Conservation (phyloP, 306 rosid genomes). For the Calophaca sinica region DNA sequence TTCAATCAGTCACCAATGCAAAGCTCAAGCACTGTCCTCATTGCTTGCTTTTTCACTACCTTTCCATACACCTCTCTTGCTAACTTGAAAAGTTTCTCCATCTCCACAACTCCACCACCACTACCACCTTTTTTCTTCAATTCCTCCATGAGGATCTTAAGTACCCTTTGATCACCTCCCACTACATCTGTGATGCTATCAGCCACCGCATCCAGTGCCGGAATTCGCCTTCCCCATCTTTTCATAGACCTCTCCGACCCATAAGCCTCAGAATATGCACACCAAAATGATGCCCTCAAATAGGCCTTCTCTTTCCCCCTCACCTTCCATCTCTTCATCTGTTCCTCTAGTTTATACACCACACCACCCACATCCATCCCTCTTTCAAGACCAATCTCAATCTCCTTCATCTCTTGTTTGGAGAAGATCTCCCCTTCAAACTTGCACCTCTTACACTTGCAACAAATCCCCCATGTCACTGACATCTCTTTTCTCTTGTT, state of each 20-base stretch:
- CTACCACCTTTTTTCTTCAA: conserved; percentile 54
- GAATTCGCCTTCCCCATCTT: conserved; percentile 83
- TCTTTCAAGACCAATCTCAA: conserved; percentile 73
- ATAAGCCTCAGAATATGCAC: conserved; percentile 58
- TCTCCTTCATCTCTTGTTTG: conserved; percentile 65
- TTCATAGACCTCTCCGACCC: conserved; percentile 65
- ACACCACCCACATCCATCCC: conserved; percentile 67
- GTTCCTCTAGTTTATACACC: conserved; percentile 74
- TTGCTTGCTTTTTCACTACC: conserved; percentile 74
- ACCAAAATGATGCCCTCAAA: conserved; percentile 84
- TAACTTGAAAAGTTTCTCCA: conserved; percentile 67
- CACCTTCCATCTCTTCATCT: conserved; percentile 73
- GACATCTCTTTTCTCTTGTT: conserved; percentile 67
- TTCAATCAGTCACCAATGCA: conserved; percentile 49
- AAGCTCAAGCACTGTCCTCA: conserved; percentile 59
- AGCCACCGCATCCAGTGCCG: conserved; percentile 52
- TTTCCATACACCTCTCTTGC: conserved; percentile 79
- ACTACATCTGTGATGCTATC: conserved; percentile 66
- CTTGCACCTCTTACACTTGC: conserved; percentile 79
- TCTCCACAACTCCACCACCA: conserved; percentile 52
- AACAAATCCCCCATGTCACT: conserved; percentile 75
- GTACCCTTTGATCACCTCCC: conserved; percentile 82
- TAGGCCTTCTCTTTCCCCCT: conserved; percentile 74
- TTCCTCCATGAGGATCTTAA: conserved; percentile 60
- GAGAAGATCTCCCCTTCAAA: conserved; percentile 63